Evolutionary conservation across 176 grass and related monocot species (phyloP).

Genomic region (Oryza meridionalis): DNA sequence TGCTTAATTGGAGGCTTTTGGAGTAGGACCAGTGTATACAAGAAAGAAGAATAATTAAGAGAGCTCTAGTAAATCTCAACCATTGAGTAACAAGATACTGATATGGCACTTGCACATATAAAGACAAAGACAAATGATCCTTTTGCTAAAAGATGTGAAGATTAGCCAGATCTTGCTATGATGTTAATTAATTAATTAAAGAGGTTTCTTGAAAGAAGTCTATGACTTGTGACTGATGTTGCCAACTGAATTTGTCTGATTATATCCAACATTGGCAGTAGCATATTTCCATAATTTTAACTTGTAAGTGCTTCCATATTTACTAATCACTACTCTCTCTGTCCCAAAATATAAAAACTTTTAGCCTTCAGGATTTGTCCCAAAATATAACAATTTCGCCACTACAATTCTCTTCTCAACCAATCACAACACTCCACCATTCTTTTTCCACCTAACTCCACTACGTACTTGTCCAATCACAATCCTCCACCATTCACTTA

Average conservation of each 20-base stretch:
- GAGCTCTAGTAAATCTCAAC: not conserved
- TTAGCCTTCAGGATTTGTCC: no score
- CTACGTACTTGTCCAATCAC: no score
- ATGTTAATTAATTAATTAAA: not conserved
- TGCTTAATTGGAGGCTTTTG: not conserved
- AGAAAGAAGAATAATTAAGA: not conserved
- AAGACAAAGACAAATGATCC: not conserved
- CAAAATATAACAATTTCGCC: no score
- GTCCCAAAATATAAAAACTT: no score
- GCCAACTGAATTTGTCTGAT: not conserved
- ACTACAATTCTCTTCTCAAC: no score
- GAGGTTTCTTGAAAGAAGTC: not conserved
- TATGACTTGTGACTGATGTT: not conserved
- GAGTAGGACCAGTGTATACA: not conserved
- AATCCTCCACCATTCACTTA: no score
- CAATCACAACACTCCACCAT: no score
- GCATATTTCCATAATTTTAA: not conserved
- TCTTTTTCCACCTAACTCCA: no score
- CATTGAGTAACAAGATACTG: not conserved
- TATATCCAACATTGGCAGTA: not conserved
- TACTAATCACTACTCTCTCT: not conserved
- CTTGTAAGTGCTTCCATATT: not conserved
- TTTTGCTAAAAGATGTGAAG: not conserved
- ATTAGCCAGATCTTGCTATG: not conserved
- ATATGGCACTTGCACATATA: not conserved